Percentiles rank a stretch among this genome's conserved stretches.
Evolutionary conservation across 305 asterid species (phyloP).

Genomic region (Fraxinus platypoda): DNA sequence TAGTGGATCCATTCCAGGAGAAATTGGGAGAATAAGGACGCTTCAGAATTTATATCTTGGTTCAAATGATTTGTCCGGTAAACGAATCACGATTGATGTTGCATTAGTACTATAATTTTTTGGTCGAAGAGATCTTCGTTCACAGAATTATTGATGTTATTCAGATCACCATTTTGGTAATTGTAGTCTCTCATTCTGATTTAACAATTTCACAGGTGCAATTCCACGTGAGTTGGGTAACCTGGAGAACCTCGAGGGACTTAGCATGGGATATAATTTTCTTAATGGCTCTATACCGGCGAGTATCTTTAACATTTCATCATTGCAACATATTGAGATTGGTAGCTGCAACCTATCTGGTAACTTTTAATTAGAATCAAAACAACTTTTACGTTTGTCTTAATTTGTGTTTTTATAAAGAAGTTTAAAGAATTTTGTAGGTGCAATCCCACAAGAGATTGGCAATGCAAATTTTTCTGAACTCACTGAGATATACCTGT

Average conservation of each 20-base stretch:
- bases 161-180: background rate
- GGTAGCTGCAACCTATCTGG: background rate
- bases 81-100: background rate
- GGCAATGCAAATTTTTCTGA: conserved; percentile 21
- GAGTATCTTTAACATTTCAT: background rate
- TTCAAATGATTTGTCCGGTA: background rate
- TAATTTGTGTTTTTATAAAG: conserved; percentile 14
- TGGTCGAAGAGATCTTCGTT: background rate
- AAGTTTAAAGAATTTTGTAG: background rate
- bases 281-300: conserved; percentile 1
- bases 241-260: background rate
- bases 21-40: background rate
- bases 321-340: background rate
- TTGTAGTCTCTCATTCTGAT: background rate
- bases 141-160: too few species aligned
- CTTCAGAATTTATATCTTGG: background rate
- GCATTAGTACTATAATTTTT: background rate
- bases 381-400: background rate
- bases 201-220: background rate
- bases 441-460: background rate
- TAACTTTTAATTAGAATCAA: background rate
- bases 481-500: background rate
- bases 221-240: conserved; percentile 14
- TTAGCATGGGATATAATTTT: background rate
- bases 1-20: background rate